Base-by-base conservation (phyloP, 331 rosid genomes). In the Quercus phellos region DNA sequence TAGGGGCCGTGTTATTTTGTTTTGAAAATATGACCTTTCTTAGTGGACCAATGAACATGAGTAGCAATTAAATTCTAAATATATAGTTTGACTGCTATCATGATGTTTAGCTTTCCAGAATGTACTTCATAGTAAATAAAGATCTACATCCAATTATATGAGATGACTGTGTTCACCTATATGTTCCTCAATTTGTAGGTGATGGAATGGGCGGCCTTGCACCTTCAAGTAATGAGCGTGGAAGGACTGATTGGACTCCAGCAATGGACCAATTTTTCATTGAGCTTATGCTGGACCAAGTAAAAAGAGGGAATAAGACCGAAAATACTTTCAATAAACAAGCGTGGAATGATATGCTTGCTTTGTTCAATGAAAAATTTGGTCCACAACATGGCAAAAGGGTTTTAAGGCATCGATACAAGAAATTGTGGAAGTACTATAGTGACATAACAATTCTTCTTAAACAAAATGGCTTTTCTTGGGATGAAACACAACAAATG, bases 271-370 rank as follows among this genome's bases (percentile, higher is more conserved):
- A 76, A 32, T 90, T 76, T 80, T 87, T 91, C 38, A 78, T 91
- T 43, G 94, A 87, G 83, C 88, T 92, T 77, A 85, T 92, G 93
- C 85, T 92, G 54, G 91, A 90, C 71, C 97, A 90, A 79, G 75
- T 88, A 74, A 79, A 86, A 77, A 88, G 86, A 80, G 94, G 94
- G 74, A 87, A 85, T 71, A 83, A 78, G 84, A 56, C 75, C 12
- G 78, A 73, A 30, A 81, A 79, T 84, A 60, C 88, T 64, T 92
- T 92, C 81, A 87, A 68, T 74, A 92, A 88, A 81, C 74, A 85
- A 68, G 89, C 91, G 24, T 90, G 97, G 97, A 81, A 91, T 0
- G 93, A 87, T 74, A 85, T 92, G 91, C 90, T 87, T 81, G 86
- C 79, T 29, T 55, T 51, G 72, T 90, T 88, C 74, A 92, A 87